These are phyloP conservation scores for Hemisphaericaspora xylofermentans DNA, from an alignment of 1,139 yeast genomes.

Conservation along the genomic window DNA sequence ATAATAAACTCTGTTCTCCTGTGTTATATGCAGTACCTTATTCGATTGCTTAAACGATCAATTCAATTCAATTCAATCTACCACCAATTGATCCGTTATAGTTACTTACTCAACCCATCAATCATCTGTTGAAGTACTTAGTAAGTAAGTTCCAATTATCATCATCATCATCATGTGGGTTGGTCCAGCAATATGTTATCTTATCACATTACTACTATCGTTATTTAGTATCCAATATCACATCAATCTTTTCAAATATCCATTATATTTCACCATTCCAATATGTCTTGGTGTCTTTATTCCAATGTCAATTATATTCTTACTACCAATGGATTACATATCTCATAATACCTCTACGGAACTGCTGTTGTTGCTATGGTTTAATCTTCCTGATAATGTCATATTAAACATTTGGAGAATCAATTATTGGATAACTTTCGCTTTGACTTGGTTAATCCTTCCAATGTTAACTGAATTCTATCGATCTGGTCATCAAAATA, in stretches of 20 bases:
- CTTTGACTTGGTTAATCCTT: slow-evolving; percentile 69
- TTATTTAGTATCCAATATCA: slow-evolving; percentile 38
- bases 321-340: slow-evolving; percentile 44
- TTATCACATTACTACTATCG: slow-evolving; percentile 28
- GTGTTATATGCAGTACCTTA: no score
- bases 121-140: no score
- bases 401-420: slow-evolving; percentile 65
- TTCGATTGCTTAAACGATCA: no score
- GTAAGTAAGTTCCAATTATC: no score
- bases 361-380: slow-evolving; percentile 19
- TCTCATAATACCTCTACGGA: slow-evolving; percentile 27
- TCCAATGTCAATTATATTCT: slow-evolving; percentile 41
- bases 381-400: slow-evolving; percentile 38
- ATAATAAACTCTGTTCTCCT: no score
- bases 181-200: slow-evolving; percentile 27
- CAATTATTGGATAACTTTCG: slow-evolving; percentile 79
- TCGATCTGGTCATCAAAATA: slow-evolving; percentile 64
- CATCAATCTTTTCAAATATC: slow-evolving; percentile 37
- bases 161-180: slow-evolving; percentile 28
- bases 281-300: slow-evolving; percentile 41
- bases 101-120: no score
- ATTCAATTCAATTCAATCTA: neutral
- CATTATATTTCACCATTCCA: slow-evolving; percentile 34
- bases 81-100: neutral
- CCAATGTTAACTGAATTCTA: slow-evolving; percentile 75